Percentiles rank a stretch among this genome's conserved stretches.
Evolutionary conservation across 495 filamentous ascomycete species (phyloP).

Genomic region (Aspergillus incahuasiensis): DNA sequence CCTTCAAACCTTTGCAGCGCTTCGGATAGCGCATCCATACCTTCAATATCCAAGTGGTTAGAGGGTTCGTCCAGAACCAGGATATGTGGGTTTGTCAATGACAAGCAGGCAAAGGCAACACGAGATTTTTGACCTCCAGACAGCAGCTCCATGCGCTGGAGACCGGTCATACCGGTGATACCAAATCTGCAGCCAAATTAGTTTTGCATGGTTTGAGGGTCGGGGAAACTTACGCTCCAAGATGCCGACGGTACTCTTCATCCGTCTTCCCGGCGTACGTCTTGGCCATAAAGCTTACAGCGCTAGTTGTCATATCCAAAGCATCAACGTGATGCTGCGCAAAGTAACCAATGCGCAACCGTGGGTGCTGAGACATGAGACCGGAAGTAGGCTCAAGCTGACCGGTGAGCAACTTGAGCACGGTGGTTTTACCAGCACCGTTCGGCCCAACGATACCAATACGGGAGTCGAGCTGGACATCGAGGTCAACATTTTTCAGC

Average conservation of each 20-base stretch:
- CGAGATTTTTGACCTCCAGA: conserved; percentile 98
- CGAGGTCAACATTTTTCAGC: conserved; percentile 81
- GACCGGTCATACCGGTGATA: conserved; percentile 94
- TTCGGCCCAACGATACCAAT: conserved; percentile 99
- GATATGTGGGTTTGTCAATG: conserved; percentile 90
- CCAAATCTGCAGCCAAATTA: conserved; percentile 60
- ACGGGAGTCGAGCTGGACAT: conserved; percentile 95
- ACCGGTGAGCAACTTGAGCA: conserved; percentile 89
- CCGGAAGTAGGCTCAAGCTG: conserved; percentile 74
- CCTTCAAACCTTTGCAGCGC: conserved; percentile 86
- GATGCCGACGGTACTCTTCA: conserved; percentile 93
- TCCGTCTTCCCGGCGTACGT: conserved; percentile 85
- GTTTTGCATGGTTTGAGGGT: not conserved
- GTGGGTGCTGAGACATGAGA: conserved; percentile 78
- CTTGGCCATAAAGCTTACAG: conserved; percentile 94
- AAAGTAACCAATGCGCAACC: conserved; percentile 91
- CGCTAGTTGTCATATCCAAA: conserved; percentile 78
- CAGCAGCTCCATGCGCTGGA: conserved; percentile 91
- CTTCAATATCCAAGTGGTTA: conserved; percentile 98
- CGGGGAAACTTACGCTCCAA: conserved; percentile 61
- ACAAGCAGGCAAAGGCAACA: conserved; percentile 94
- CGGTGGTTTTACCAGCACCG: conserved; percentile 96
- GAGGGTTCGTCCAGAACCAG: conserved; percentile 97
- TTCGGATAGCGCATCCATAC: conserved; percentile 90
- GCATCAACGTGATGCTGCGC: conserved; percentile 99